A percentile compares a stretch with the other conserved stretches of the same genome.
These are phyloP conservation scores for Podaxis mareebaensis DNA, from an alignment of 768 basidiomycete genomes.

Conservation along the genomic window DNA sequence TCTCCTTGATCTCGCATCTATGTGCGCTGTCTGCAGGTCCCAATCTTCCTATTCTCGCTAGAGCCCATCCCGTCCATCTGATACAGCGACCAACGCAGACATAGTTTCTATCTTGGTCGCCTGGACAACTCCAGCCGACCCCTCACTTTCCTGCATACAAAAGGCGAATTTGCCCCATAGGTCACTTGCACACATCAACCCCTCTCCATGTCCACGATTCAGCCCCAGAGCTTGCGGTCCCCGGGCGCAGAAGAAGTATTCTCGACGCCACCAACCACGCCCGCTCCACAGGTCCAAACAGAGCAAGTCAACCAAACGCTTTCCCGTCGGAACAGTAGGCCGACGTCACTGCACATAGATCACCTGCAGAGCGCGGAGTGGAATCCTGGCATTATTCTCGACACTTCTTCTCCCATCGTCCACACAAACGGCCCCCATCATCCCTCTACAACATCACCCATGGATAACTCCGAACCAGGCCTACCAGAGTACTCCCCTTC, in stretches of 20 bases:
- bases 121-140: constrained; percentile 4
- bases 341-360: constrained; percentile 45
- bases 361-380: constrained; percentile 34
- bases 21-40: background rate
- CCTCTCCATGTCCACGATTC: background rate
- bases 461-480: constrained; percentile 20
- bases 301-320: constrained; percentile 27
- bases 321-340: constrained; percentile 43
- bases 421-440: constrained; percentile 18
- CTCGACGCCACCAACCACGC: constrained; percentile 44
- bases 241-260: constrained; percentile 37
- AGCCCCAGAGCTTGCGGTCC: constrained; percentile 25
- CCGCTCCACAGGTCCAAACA: constrained; percentile 18
- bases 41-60: background rate
- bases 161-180: background rate
- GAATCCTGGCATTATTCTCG: constrained; percentile 44
- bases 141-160: background rate
- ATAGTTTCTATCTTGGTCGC: constrained; percentile 2
- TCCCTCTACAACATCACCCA: constrained; percentile 8
- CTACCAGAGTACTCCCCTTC: constrained; percentile 17
- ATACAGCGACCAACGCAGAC: background rate
- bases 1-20: background rate
- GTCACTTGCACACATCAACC: background rate
- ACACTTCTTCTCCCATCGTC: constrained; percentile 34
- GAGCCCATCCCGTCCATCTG: background rate